phyloP scores from a whole-genome alignment of 495 filamentous ascomycete genomes.

The Usnea hakonensis region DNA sequence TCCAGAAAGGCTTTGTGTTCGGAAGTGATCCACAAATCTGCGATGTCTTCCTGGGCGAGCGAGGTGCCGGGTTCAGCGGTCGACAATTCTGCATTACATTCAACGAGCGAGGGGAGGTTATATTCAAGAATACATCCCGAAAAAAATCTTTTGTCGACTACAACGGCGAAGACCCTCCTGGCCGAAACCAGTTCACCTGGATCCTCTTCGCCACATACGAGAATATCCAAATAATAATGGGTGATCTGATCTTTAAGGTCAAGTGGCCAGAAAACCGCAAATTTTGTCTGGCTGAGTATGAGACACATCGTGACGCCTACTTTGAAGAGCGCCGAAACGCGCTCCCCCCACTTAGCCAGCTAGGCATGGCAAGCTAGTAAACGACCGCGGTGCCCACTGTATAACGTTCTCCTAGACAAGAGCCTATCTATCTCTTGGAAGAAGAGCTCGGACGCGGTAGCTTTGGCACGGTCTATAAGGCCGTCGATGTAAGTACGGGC shows the following conservation, averaged over 20 bases:
- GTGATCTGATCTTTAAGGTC: conserved; percentile 10
- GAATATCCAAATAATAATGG: conserved; percentile 3
- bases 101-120: no score
- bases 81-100: no score
- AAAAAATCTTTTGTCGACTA: conserved; percentile 5
- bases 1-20: no score
- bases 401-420: conserved; percentile 67
- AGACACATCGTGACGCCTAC: conserved; percentile 7
- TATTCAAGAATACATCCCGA: no score
- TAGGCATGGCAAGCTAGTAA: conserved; percentile 14
- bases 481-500: no score
- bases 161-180: conserved; percentile 4
- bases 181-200: conserved; percentile 11
- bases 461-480: no score
- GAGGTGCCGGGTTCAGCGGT: no score
- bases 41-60: no score
- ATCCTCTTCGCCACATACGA: conserved; percentile 13
- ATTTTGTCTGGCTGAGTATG: conserved; percentile 1
- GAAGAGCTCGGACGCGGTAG: no score
- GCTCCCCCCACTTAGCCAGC: not conserved
- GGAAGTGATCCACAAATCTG: no score
- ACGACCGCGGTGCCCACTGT: conserved; percentile 69
- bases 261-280: conserved; percentile 6
- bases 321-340: conserved; percentile 11
- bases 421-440: no score